Conservation (phyloP, 495 filamentous ascomycete genomes). For the Neurospora sp. region DNA sequence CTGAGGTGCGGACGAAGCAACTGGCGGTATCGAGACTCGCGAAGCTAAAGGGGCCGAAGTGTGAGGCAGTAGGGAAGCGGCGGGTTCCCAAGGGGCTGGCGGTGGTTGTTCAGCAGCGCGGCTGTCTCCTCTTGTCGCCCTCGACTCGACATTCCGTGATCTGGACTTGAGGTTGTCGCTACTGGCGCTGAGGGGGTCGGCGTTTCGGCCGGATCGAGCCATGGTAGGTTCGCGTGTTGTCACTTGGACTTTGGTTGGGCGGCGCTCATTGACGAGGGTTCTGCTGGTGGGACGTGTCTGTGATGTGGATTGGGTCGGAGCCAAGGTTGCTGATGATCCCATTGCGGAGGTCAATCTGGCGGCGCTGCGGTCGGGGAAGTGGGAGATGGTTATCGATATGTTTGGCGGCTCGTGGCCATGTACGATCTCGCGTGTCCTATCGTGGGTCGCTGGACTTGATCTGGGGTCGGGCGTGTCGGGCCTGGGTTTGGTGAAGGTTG, state of each 20-base stretch:
- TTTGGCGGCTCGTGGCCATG: not conserved
- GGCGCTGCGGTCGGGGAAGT: not conserved
- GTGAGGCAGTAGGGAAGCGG: constrained; percentile 69
- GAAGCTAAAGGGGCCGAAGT: constrained; percentile 82
- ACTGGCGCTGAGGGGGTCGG: constrained; percentile 46
- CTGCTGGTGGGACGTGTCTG: constrained; percentile 25
- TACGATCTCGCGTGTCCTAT: not conserved
- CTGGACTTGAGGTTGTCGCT: constrained; percentile 13
- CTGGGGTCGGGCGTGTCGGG: not conserved
- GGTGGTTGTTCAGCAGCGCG: constrained; percentile 11
- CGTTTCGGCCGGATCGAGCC: constrained; percentile 48
- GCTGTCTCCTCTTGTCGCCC: not conserved
- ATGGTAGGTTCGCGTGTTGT: constrained; percentile 58
- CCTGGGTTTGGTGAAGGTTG: not conserved
- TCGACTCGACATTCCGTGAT: not conserved
- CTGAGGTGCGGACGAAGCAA: constrained; percentile 62
- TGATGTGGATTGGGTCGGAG: not conserved
- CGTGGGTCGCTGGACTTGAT: not conserved
- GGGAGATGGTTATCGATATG: not conserved
- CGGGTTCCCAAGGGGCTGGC: constrained; percentile 59
- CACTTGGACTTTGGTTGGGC: constrained; percentile 44
- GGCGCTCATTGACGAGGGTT: constrained; percentile 29
- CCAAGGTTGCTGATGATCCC: not conserved
- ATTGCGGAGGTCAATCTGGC: not conserved
- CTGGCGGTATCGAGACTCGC: constrained; percentile 74